phyloP scores from a whole-genome alignment of 371 early-diverging fungal genomes.

The Mortierella sp. region DNA sequence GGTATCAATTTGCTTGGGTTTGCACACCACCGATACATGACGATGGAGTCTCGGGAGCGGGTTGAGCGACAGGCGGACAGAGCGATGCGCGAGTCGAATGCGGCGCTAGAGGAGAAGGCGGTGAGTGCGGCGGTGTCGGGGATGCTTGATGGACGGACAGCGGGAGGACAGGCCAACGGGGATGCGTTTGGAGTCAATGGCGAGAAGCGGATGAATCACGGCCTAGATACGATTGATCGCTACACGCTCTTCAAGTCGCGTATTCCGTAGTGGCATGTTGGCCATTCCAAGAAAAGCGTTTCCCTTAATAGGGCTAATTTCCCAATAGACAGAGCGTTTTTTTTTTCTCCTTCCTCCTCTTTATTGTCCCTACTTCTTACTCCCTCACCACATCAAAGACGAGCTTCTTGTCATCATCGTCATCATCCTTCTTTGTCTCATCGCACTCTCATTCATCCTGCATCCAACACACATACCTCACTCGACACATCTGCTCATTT shows the following conservation, averaged over 20 bases:
- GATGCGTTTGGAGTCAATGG: conserved; percentile 42
- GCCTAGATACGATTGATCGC: conserved; percentile 89
- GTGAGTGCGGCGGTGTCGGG: conserved; percentile 34
- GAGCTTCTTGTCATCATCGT: background rate
- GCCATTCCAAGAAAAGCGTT: background rate
- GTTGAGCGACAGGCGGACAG: conserved; percentile 62
- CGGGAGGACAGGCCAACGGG: conserved; percentile 16
- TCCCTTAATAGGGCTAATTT: background rate
- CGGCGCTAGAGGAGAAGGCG: conserved; percentile 72
- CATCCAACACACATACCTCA: background rate
- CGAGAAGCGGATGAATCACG: conserved; percentile 44
- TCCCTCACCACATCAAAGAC: background rate
- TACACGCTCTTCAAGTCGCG: conserved; percentile 93
- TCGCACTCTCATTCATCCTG: background rate
- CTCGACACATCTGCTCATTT: too few relatives aligned
- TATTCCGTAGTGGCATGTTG: conserved; percentile 71
- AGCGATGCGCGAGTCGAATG: conserved; percentile 64
- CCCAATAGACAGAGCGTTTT: too few relatives aligned
- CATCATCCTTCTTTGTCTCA: too few relatives aligned
- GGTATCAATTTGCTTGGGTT: conserved; percentile 80
- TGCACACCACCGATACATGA: conserved; percentile 75
- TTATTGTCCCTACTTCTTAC: background rate
- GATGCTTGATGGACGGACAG: conserved; percentile 37
- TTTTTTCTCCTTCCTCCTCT: background rate
- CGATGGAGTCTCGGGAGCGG: conserved; percentile 71